Conservation (phyloP, 2,329 filamentous ascomycete species). For the Rutstroemia sp. region DNA sequence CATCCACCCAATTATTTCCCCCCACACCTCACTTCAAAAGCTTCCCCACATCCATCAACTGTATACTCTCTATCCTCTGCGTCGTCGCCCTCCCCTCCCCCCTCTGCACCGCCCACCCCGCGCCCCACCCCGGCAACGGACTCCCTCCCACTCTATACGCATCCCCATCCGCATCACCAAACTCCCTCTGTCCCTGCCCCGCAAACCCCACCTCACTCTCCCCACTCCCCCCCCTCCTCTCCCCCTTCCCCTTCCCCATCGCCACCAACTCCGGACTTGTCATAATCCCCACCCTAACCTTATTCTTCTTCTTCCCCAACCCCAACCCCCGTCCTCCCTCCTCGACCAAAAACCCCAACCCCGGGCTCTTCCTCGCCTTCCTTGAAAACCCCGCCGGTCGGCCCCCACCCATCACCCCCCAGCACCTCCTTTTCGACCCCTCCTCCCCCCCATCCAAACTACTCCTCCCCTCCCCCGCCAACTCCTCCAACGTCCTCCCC, state of each 20-base stretch:
- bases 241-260: not conserved
- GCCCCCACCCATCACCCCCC: conserved; percentile 19
- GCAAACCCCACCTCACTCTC: conserved; percentile 1
- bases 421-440: not conserved
- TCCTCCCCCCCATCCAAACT: conserved; percentile 4
- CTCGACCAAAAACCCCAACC: conserved; percentile 4
- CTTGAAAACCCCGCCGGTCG: conserved; percentile 20
- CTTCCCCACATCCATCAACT: conserved; percentile 24
- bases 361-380: not conserved
- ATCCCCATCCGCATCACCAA: too few species aligned
- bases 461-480: conserved; percentile 48
- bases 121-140: conserved; percentile 21
- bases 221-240: conserved; percentile 8
- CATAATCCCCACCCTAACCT: conserved; percentile 22
- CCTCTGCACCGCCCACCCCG: conserved; percentile 23
- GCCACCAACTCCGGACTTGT: conserved; percentile 18
- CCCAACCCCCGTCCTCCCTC: conserved; percentile 11
- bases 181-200: not conserved
- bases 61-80: conserved; percentile 20
- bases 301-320: conserved; percentile 14
- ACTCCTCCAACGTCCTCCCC: conserved; percentile 62
- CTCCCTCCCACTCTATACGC: conserved; percentile 7
- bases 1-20: not conserved
- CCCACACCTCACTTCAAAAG: conserved; percentile 18
- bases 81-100: conserved; percentile 6